Base-by-base conservation (phyloP, 345 rosid species). In the Gossypium herbaceum region DNA sequence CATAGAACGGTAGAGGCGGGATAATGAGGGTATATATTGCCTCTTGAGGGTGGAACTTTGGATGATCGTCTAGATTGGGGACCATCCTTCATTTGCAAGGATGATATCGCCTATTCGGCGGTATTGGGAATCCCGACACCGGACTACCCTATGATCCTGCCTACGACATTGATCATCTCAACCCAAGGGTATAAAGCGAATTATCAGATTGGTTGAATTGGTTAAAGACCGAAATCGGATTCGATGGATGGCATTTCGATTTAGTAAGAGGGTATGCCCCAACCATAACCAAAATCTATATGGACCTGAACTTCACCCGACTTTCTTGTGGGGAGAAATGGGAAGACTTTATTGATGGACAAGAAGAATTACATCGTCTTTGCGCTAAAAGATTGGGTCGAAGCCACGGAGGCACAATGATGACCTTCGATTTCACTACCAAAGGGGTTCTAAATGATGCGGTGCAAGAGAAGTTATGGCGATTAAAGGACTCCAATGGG, bases 121-220 rank as follows among this genome's bases (percentile, higher is more conserved):
- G 98, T 47, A 79, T 75, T 0, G 98, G 98, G 73, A 90, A 90
- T 80, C 88, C 16, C 7, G 97, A 94, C 55, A 79, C 89, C 2
- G 94, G 97, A 5, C 78, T 73, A 3, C 75, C 55, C 76, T 90
- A 41, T 50, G 4, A 3, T 0, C 69, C 82, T 3, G 94, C 98
- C 12, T 97, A 97, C 0, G 98, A 94, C 47, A 89, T 94, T 57
- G 97, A 94, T 76, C 97, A 89, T 74, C 88, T 89, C 72, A 94
- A 92, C 71, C 85, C 81, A 1, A 82, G 81, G 52, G 94, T 84
- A 45, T 94, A 92, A 54, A 83, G 22, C n/a, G 97, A 90, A 79
- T 71, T 94, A 71, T 87, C 97, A 0, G 94, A 88, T 58, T 94
- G 97, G 98, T 85, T 92, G 94, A 94, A 89, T 22, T 94, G 97